A percentile compares a stretch with the other conserved stretches of the same genome.
These are phyloP conservation scores for Gyromitra esculenta DNA, from an alignment of 2,329 filamentous ascomycete genomes.

Conservation along the genomic window DNA sequence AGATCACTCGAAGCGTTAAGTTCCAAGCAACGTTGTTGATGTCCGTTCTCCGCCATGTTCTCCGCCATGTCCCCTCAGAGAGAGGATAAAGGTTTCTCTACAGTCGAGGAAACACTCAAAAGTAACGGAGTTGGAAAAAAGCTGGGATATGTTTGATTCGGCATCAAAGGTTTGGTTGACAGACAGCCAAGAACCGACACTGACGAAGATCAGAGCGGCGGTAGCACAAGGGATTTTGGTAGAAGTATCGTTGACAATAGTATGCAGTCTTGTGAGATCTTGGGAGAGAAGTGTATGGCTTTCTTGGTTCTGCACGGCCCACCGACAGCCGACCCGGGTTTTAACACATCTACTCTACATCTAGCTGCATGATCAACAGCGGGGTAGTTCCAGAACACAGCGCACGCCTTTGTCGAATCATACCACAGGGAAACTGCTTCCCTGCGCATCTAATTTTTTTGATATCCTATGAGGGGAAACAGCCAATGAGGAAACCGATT, in stretches of 20 bases:
- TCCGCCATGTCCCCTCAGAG: background rate
- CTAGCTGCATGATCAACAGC: constrained; percentile 12
- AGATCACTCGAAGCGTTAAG: background rate
- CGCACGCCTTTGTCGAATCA: background rate
- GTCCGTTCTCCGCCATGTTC: background rate
- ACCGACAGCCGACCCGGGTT: background rate
- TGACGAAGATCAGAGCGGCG: background rate
- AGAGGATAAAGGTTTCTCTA: background rate
- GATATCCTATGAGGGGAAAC: background rate
- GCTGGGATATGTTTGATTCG: background rate
- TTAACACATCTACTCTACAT: constrained; percentile 9
- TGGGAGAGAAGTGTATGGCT: background rate
- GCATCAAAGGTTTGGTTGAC: background rate
- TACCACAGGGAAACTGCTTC: constrained; percentile 2
- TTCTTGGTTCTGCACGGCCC: constrained; percentile 1
- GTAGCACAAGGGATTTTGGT: background rate
- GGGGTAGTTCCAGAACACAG: background rate
- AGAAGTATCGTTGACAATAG: background rate
- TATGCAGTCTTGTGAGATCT: background rate
- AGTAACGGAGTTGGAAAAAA: background rate
- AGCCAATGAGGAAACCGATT: constrained; percentile 1
- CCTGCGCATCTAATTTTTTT: background rate
- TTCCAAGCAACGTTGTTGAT: background rate
- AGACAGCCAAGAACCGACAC: constrained; percentile 7
- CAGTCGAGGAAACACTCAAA: background rate